A percentile compares a stretch with the other conserved stretches of the same genome.
These are phyloP conservation scores for Talaromyces nanjingensis DNA, from an alignment of 495 filamentous ascomycete species.

Conservation along the genomic window DNA sequence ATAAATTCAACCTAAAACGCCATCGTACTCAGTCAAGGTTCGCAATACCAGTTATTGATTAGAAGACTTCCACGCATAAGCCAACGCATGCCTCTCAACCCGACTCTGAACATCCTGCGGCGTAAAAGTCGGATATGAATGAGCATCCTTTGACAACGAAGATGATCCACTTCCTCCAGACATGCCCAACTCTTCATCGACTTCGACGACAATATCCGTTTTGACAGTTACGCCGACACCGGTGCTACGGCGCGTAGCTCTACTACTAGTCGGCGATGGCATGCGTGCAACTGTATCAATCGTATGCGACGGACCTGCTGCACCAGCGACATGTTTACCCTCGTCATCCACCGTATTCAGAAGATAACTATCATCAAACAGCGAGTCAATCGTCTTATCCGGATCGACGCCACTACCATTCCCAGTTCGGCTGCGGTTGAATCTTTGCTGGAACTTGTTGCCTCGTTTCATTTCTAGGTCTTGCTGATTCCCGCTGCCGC, in stretches of 20 bases:
- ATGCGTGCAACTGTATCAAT: background rate
- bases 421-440: background rate
- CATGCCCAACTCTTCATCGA: slow-evolving; percentile 15
- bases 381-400: background rate
- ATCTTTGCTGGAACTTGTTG: background rate
- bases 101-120: background rate
- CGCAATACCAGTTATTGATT: background rate
- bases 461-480: background rate
- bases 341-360: background rate
- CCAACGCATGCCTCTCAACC: background rate
- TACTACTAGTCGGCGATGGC: background rate
- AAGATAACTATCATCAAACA: background rate
- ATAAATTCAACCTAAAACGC: background rate
- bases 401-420: background rate
- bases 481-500: slow-evolving; percentile 16
- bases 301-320: background rate
- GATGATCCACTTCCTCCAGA: background rate
- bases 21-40: too few species aligned
- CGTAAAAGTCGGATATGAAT: background rate
- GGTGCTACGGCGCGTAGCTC: slow-evolving; percentile 10
- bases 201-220: slow-evolving; percentile 25
- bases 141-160: background rate
- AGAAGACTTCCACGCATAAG: background rate
- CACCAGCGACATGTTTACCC: background rate
- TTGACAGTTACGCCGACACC: slow-evolving; percentile 22